These are phyloP conservation scores for Babesia ovis DNA, from an alignment of 169 alveolate species.

Conservation along the genomic window DNA sequence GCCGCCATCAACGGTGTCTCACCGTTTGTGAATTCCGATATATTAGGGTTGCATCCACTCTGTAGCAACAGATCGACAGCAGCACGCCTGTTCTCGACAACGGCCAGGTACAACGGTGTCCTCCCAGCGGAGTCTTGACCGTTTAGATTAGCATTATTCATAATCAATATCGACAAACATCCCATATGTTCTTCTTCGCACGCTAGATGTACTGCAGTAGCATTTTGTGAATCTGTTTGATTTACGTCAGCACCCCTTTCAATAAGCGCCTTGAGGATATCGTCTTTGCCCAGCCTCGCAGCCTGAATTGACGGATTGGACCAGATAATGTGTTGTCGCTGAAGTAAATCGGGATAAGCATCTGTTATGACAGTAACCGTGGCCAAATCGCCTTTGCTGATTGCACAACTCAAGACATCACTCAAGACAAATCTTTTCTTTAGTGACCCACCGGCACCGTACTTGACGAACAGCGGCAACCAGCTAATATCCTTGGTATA, in stretches of 20 bases:
- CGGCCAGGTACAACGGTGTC: conserved; percentile 77
- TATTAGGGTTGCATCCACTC: conserved; percentile 62
- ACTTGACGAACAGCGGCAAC: conserved; percentile 80
- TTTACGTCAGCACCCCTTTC: conserved; percentile 52
- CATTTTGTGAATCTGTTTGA: conserved; percentile 50
- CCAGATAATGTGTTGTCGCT: conserved; percentile 83
- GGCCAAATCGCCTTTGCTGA: conserved; percentile 73
- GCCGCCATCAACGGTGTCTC: conserved; percentile 85
- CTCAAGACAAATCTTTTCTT: conserved; percentile 80
- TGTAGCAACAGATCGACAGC: conserved; percentile 56
- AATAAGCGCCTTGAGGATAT: conserved; percentile 61
- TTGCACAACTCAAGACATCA: conserved; percentile 80
- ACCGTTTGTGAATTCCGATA: conserved; percentile 75
- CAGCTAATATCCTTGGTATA: conserved; percentile 79
- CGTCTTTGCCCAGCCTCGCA: conserved; percentile 64
- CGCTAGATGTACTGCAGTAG: conserved; percentile 80
- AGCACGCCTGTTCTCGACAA: conserved; percentile 68
- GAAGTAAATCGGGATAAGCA: conserved; percentile 80
- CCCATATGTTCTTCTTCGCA: conserved; percentile 81
- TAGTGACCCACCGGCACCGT: conserved; percentile 83
- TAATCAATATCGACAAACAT: conserved; percentile 66
- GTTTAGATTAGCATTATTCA: conserved; percentile 68
- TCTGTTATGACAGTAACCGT: conserved; percentile 73
- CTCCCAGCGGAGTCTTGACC: conserved; percentile 68
- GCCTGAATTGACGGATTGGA: conserved; percentile 84